Conservation (phyloP, 2,329 filamentous ascomycete genomes). For the Penicillium glabrum region DNA sequence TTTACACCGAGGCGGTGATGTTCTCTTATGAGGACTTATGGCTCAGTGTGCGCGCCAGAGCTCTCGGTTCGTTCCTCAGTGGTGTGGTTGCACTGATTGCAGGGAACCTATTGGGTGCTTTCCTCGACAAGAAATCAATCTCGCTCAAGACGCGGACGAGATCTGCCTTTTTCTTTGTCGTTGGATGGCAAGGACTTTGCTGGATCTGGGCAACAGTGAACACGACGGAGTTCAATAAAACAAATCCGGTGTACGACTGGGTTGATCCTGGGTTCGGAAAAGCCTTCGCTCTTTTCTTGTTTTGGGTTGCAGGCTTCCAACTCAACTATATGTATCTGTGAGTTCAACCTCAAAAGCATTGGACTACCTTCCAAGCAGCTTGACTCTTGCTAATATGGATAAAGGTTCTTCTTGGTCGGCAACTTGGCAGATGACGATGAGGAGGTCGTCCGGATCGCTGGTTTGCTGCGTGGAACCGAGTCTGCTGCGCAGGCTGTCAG, state of each 20-base stretch:
- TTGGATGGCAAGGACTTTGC: slow-evolving; percentile 62
- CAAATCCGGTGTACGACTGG: slow-evolving; percentile 67
- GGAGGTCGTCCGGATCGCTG: slow-evolving; percentile 68
- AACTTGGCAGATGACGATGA: slow-evolving; percentile 62
- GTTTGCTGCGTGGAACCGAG: slow-evolving; percentile 67
- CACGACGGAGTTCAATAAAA: slow-evolving; percentile 59
- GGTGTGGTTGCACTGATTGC: slow-evolving; percentile 65
- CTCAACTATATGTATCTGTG: slow-evolving; percentile 71
- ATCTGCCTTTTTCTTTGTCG: slow-evolving; percentile 53
- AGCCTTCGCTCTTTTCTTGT: slow-evolving; percentile 66
- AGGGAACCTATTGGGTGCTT: slow-evolving; percentile 67
- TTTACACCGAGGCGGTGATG: slow-evolving; percentile 70
- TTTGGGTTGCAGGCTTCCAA: slow-evolving; percentile 68
- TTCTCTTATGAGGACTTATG: slow-evolving; percentile 68
- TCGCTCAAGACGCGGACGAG: slow-evolving; percentile 57
- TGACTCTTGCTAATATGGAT: not conserved
- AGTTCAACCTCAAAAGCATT: slow-evolving; percentile 19
- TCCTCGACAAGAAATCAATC: slow-evolving; percentile 59
- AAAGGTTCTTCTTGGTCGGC: slow-evolving; percentile 67
- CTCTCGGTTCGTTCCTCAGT: slow-evolving; percentile 69
- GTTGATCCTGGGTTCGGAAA: slow-evolving; percentile 61
- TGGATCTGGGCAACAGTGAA: slow-evolving; percentile 71
- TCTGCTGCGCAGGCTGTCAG: slow-evolving; percentile 72
- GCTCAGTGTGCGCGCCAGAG: slow-evolving; percentile 69
- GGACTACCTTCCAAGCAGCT: not conserved